Evolutionary conservation across 805 yeast genomes (phyloP), one percentile per base, ranked within the genome.

Genomic region (Ogataea wickerhamii): DNA sequence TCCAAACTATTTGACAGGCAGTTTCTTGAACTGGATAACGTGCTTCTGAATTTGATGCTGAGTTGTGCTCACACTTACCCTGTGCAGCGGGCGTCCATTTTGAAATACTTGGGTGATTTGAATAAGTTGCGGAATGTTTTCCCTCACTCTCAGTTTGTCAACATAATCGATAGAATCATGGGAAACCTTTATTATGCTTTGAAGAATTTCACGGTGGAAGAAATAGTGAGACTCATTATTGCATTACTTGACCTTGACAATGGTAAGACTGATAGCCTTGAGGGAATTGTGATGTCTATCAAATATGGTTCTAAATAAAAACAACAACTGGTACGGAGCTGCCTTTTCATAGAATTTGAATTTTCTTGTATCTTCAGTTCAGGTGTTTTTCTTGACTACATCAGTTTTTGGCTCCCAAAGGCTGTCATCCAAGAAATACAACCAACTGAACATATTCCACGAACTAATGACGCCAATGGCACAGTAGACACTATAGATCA

Each of bases 391-490:
- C 18, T 39, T 34, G 12, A 32, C 29, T 6, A 19, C 34, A 8
- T 48, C 47, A 6, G 34, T 25, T 24, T 48, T 49, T 7, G 38
- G 11, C 21, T 48, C 65, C 87, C 88, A 82, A 3, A 83, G 67
- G 5, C 75, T 69, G 51, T 87, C 95, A 55, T 84, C 89, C 38
- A 86, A 78, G 58, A 87, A 86, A 55, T 86, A 89, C 37, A 85
- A 64, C 96, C 96, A 89, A 43, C 85, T 79, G 48, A 88, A 74
- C 6, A 94, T 93, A 46, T 82, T 74, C 95, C 96, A 93, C 34
- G 95, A 78, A 31, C 86, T 71, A 6, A 89, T 68, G 5, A 93
- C 78, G 3, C 98, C 99, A 13, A 86, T 43, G 0, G 87, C 77
- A 60, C 97, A 87, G 62, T 91, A 91, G 5, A 87, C 81, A 47